Conservation (phyloP, 345 rosid genomes). For the Cardamine resedifolia region DNA sequence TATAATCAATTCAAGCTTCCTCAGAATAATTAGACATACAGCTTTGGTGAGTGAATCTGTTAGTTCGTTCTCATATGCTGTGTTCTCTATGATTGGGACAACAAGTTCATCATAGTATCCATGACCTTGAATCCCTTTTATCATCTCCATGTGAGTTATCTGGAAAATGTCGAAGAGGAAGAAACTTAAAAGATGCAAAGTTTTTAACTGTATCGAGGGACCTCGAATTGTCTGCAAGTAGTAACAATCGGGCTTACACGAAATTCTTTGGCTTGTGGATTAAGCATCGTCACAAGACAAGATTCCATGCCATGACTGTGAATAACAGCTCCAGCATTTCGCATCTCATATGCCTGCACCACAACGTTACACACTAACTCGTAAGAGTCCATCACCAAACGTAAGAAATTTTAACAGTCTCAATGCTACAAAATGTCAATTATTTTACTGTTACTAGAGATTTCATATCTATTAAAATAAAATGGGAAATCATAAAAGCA, state of each 20-base stretch:
- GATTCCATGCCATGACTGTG: conserved; percentile 99
- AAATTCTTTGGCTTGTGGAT: conserved; percentile 81
- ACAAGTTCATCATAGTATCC: conserved; percentile 94
- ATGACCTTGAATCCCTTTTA: conserved; percentile 97
- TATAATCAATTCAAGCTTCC: conserved; percentile 10
- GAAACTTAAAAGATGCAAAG: conserved; percentile 9
- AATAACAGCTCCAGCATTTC: conserved; percentile 95
- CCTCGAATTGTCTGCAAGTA: background rate
- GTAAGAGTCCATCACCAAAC: background rate
- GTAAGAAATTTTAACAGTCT: background rate
- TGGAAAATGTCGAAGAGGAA: conserved; percentile 32
- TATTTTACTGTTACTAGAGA: conserved; percentile 13
- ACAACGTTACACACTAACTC: conserved; percentile 8
- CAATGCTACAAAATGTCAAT: background rate
- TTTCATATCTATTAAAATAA: background rate
- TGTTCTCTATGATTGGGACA: conserved; percentile 94
- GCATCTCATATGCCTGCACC: conserved; percentile 76
- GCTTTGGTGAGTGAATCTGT: conserved; percentile 91
- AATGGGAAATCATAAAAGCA: conserved; percentile 12
- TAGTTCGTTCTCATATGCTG: conserved; percentile 86
- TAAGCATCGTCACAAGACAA: conserved; percentile 90
- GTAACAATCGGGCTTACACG: conserved; percentile 54
- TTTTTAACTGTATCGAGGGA: background rate
- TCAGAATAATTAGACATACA: conserved; percentile 43
- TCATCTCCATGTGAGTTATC: conserved; percentile 99